phyloP scores from a whole-genome alignment of 441 rosid genomes.

The Adansonia rubrostipa region DNA sequence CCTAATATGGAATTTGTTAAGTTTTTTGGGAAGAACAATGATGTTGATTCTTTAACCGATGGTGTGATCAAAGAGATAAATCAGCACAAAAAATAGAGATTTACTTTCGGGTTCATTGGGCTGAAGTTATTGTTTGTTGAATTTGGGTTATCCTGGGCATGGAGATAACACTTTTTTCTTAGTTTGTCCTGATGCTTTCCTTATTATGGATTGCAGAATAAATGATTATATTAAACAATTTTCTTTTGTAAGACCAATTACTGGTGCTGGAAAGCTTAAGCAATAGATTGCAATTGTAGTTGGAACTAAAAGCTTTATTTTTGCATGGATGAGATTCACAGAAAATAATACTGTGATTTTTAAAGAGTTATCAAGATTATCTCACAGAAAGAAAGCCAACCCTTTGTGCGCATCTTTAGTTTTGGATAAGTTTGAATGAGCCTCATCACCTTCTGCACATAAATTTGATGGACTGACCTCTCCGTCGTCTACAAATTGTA shows the following conservation, averaged over 20 bases:
- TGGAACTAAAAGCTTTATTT: neutral
- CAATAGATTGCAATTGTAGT: conserved; percentile 1
- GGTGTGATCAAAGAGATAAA: conserved; percentile 70
- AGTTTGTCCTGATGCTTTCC: conserved; percentile 53
- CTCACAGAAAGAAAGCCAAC: too few relatives aligned
- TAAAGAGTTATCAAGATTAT: too few relatives aligned
- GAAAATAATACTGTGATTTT: too few relatives aligned
- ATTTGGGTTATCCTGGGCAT: neutral
- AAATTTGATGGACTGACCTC: neutral
- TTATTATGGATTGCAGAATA: neutral
- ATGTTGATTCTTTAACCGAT: conserved; percentile 64
- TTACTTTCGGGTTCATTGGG: neutral
- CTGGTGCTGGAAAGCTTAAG: neutral
- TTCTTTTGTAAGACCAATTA: neutral
- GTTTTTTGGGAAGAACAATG: conserved; percentile 92
- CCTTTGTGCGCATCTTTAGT: neutral
- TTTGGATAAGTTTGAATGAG: neutral
- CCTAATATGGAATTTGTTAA: conserved; percentile 89
- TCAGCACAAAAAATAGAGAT: conserved; percentile 47
- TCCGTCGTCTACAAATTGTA: neutral
- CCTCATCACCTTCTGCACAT: neutral
- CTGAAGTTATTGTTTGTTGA: neutral
- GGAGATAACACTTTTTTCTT: neutral
- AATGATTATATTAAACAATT: neutral
- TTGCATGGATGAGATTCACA: neutral